A percentile compares a stretch with the other conserved stretches of the same genome.
Conservation (phyloP, 371 early-diverging fungal genomes). For the Zychaea mexicana region DNA sequence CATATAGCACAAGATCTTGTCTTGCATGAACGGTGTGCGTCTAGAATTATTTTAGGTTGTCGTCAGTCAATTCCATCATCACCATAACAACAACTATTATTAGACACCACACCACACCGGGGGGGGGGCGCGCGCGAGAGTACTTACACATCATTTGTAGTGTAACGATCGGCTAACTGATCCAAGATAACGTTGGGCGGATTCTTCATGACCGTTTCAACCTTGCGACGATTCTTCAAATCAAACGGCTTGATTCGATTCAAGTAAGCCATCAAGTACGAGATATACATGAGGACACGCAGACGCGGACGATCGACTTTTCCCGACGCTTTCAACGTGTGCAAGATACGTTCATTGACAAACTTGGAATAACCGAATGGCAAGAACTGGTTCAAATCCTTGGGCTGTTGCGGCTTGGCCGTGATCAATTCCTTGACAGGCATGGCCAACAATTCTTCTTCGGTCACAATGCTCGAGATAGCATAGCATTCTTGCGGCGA, state of each 20-base stretch:
- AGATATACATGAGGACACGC: constrained; percentile 71
- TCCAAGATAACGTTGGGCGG: constrained; percentile 66
- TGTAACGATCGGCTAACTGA: constrained; percentile 67
- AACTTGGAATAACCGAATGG: constrained; percentile 55
- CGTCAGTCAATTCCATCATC: no score
- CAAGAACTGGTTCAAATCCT: constrained; percentile 36
- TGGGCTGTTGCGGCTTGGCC: constrained; percentile 25
- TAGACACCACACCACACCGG: no score
- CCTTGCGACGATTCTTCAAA: constrained; percentile 55
- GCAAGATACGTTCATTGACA: constrained; percentile 47
- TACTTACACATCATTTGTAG: constrained; percentile 56
- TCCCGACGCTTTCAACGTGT: constrained; percentile 47
- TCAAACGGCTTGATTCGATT: constrained; percentile 47
- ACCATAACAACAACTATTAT: no score
- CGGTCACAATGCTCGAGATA: constrained; percentile 66
- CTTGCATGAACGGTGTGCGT: constrained; percentile 70
- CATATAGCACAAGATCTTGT: constrained; percentile 80
- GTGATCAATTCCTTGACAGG: constrained; percentile 53
- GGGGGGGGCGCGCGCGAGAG: no score
- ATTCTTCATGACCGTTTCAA: constrained; percentile 52
- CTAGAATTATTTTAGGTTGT: constrained; percentile 18
- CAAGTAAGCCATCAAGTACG: constrained; percentile 71
- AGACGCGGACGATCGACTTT: constrained; percentile 65
- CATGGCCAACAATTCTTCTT: constrained; percentile 45
- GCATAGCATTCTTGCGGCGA: constrained; percentile 77